Conservation (phyloP, 192 early-diverging fungal genomes). For the Backusella australiensis region DNA sequence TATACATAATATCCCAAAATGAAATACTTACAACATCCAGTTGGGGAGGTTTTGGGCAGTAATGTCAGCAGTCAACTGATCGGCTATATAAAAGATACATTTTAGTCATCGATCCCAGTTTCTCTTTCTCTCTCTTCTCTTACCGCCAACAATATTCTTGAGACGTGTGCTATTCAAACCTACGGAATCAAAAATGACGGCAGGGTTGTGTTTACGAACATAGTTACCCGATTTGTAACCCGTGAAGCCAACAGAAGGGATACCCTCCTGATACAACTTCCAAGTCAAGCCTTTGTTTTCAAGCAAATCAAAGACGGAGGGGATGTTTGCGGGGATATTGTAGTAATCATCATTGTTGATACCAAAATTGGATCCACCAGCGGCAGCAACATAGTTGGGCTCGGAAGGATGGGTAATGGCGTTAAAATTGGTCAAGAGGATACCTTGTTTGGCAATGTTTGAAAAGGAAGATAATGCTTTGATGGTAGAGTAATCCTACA, state of each 20-base stretch:
- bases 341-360: slow-evolving; percentile 41
- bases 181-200: slow-evolving; percentile 25
- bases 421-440: background rate
- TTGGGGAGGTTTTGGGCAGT: slow-evolving; percentile 13
- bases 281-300: slow-evolving; percentile 28
- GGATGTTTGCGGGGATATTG: slow-evolving; percentile 42
- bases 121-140: background rate
- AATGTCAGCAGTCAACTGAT: slow-evolving; percentile 10
- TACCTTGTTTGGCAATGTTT: background rate
- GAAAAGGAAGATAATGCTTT: background rate
- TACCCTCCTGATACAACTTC: slow-evolving; percentile 32
- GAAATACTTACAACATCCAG: slow-evolving; percentile 29
- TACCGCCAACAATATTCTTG: slow-evolving; percentile 16
- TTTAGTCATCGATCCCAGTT: too few species aligned
- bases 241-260: slow-evolving; percentile 24
- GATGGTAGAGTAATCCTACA: slow-evolving; percentile 8
- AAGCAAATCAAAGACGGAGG: slow-evolving; percentile 29
- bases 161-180: slow-evolving; percentile 12
- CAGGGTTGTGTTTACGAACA: slow-evolving; percentile 34
- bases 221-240: slow-evolving; percentile 20
- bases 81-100: background rate
- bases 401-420: slow-evolving; percentile 60
- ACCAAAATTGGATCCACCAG: slow-evolving; percentile 47
- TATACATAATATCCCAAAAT: background rate
- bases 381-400: slow-evolving; percentile 71